Evolutionary conservation across 176 grass and related monocot genomes (phyloP), one percentile per base, ranked within the genome.

Genomic region (Canna indica): DNA sequence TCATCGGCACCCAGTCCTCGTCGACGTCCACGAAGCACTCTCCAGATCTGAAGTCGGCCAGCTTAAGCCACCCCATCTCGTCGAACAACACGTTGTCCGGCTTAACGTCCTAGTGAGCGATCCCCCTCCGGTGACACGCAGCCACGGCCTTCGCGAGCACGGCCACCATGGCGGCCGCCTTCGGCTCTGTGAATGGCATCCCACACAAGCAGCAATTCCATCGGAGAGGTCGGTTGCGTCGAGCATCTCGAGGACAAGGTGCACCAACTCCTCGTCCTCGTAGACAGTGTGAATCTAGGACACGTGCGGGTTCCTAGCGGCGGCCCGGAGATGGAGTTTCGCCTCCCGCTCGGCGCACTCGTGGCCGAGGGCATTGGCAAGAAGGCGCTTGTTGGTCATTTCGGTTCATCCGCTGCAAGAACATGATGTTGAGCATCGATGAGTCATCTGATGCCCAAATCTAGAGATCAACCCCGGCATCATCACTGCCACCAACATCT

Each of bases 51-150:
- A 96, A 96, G 83, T 96, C 92, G 3, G 81, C 77, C 14, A 96
- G 84, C 34, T 88, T 83, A 61, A 35, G 77, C 62, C 11, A 45
- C 29, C 0, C 46, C 66, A 0, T 24, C 87, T 11, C 3, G 77
- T 91, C 85, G 71, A 96, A 76, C 22, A 96, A 68, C n/a, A 96
- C 66, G 75, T 96, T 91, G 75, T 96, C 92, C 0, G 92, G 92
- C 86, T 96, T 96, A 45, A 96, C 78, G 78, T 96, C 92, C 52
- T 88, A 81, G 83, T 96, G 92, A 16, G 75, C 88, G 20, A 96
- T 77, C 16, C 85, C 83, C 15, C 76, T 79, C 56, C 75, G 73
- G 78, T 96, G 92, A 77, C 92, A 96, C 4, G 38, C 28, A 0
- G 81, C 92, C 65, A 96, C 85, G 63, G 82, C 85, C 72, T 82